phyloP scores from a whole-genome alignment of 192 early-diverging fungal genomes.

The Podila epicladia region DNA sequence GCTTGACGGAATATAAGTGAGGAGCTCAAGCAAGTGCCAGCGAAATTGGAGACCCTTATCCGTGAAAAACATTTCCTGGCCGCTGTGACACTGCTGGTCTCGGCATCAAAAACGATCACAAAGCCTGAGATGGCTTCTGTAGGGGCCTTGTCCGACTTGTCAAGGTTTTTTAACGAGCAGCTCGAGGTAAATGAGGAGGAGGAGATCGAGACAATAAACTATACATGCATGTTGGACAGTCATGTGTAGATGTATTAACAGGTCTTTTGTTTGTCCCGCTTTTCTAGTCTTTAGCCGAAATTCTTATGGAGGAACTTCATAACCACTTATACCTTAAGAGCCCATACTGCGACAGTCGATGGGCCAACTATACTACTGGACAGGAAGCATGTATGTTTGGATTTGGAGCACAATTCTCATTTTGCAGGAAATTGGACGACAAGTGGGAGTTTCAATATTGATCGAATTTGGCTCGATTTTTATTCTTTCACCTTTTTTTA shows the following conservation, averaged over 20 bases:
- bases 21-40: conserved; percentile 71
- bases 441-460: no score
- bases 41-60: conserved; percentile 66
- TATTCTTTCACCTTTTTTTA: conserved; percentile 3
- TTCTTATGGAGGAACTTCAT: conserved; percentile 79
- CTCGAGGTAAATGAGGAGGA: conserved; percentile 50
- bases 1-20: conserved; percentile 51
- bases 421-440: not conserved
- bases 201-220: no score
- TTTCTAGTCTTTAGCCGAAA: conserved; percentile 65
- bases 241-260: not conserved
- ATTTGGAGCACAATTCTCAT: not conserved
- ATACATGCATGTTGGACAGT: no score
- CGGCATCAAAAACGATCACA: conserved; percentile 68
- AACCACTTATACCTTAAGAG: conserved; percentile 84
- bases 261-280: not conserved
- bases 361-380: conserved; percentile 62
- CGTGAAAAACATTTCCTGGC: conserved; percentile 76
- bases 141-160: conserved; percentile 74
- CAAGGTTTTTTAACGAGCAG: conserved; percentile 68
- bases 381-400: conserved; percentile 59
- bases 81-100: conserved; percentile 71
- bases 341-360: conserved; percentile 75
- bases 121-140: conserved; percentile 73
- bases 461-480: not conserved